These are phyloP conservation scores for Blumeria graminis DNA, from an alignment of 2,329 filamentous ascomycete genomes.

Conservation along the genomic window DNA sequence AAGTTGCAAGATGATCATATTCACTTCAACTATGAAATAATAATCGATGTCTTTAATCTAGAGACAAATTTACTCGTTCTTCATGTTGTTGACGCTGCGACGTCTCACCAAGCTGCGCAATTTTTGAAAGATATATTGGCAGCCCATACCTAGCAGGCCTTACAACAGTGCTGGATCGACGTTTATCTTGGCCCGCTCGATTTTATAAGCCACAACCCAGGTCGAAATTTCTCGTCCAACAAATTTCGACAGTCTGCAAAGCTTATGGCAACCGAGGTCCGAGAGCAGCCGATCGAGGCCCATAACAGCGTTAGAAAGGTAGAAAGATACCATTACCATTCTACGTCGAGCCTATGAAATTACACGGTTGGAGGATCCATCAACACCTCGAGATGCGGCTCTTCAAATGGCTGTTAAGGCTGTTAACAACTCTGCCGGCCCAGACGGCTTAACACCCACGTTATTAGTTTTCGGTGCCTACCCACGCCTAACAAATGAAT, in stretches of 20 bases:
- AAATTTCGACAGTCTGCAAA: conserved; percentile 1
- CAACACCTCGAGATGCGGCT: neutral
- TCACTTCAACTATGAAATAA: neutral
- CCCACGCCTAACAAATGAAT: neutral
- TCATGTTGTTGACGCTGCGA: neutral
- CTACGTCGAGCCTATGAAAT: conserved; percentile 1
- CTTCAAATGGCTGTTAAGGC: conserved; percentile 1
- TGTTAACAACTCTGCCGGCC: neutral
- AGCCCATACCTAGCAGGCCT: neutral
- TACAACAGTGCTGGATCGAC: neutral
- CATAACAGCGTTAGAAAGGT: conserved; percentile 1
- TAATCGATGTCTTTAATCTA: neutral
- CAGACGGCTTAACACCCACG: neutral
- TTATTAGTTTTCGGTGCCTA: neutral
- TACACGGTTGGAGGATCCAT: neutral
- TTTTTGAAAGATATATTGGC: neutral
- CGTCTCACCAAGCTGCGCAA: neutral
- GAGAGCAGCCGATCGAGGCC: neutral
- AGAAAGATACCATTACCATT: neutral
- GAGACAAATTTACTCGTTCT: neutral
- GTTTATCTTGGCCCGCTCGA: neutral
- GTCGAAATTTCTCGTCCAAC: conserved; percentile 2
- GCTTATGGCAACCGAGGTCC: neutral
- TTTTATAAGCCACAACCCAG: neutral
- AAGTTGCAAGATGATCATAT: conserved; percentile 2